Conservation (phyloP, 192 early-diverging fungal species). For the Mortierella alpina region DNA sequence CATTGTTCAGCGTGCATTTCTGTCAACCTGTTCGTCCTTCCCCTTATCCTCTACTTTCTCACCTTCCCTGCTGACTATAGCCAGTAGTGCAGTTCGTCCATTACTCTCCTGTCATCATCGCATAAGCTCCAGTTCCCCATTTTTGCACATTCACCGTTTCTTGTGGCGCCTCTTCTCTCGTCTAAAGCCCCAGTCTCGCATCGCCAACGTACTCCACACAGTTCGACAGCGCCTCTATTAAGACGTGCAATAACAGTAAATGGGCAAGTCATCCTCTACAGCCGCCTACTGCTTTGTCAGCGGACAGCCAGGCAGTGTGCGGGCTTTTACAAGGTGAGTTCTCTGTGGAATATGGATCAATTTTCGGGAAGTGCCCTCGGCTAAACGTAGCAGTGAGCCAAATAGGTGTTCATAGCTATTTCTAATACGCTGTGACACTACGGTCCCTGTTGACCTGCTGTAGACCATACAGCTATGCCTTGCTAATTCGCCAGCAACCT, state of each 20-base stretch:
- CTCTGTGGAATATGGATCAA: not conserved
- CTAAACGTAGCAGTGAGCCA: slow-evolving; percentile 11
- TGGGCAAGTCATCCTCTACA: slow-evolving; percentile 35
- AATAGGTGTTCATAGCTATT: not conserved
- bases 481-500: slow-evolving; percentile 86
- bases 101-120: no score
- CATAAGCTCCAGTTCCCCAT: no score
- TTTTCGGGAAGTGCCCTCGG: slow-evolving; percentile 1
- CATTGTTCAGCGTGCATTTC: no score
- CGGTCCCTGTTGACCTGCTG: not conserved
- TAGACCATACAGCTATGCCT: slow-evolving; percentile 52
- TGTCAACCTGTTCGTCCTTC: no score
- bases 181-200: no score
- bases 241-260: slow-evolving; percentile 39
- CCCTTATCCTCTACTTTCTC: no score
- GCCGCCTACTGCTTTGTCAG: slow-evolving; percentile 51
- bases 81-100: no score
- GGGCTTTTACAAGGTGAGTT: slow-evolving; percentile 27
- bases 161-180: no score
- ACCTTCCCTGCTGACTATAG: no score
- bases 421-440: not conserved
- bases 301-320: slow-evolving; percentile 25
- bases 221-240: slow-evolving; percentile 37
- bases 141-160: no score
- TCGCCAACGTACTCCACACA: no score